Conservation (phyloP, 2,329 filamentous ascomycete species). For the Harringtonia aguacate region DNA sequence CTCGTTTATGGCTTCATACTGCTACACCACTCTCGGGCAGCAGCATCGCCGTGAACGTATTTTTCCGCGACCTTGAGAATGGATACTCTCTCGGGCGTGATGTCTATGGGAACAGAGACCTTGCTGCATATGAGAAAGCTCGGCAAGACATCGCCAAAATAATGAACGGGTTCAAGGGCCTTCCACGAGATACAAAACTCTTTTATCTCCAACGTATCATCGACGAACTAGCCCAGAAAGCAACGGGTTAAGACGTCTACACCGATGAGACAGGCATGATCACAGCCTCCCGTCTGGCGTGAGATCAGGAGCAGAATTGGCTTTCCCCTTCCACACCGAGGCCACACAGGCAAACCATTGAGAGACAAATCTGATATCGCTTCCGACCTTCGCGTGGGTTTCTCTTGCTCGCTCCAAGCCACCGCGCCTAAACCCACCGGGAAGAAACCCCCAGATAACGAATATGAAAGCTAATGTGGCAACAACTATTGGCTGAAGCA, state of each 20-base stretch:
- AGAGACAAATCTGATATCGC: conserved; percentile 15
- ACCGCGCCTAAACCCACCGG: conserved; percentile 17
- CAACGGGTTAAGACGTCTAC: conserved; percentile 4
- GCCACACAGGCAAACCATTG: conserved; percentile 7
- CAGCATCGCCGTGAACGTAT: conserved; percentile 80
- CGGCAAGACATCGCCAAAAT: conserved; percentile 62
- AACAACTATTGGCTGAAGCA: conserved; percentile 45
- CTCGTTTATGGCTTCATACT: conserved; percentile 76
- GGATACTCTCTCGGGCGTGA: conserved; percentile 68
- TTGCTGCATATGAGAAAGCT: conserved; percentile 76
- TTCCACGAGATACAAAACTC: conserved; percentile 55
- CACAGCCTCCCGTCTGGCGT: background rate
- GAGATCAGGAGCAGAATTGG: too few species aligned
- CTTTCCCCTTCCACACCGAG: background rate
- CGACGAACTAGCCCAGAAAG: conserved; percentile 43
- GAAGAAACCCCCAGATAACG: conserved; percentile 33
- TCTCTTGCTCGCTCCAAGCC: conserved; percentile 30
- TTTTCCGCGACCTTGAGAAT: conserved; percentile 61
- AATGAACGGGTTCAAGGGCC: conserved; percentile 46
- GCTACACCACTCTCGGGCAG: conserved; percentile 45
- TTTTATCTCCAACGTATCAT: conserved; percentile 69
- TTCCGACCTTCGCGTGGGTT: conserved; percentile 23
- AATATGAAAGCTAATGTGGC: conserved; percentile 34
- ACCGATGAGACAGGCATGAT: background rate
- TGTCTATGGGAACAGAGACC: conserved; percentile 79